A percentile compares a stretch with the other conserved stretches of the same genome.
Evolutionary conservation across 495 filamentous ascomycete species (phyloP).

Genomic region (Bacidia rubella): DNA sequence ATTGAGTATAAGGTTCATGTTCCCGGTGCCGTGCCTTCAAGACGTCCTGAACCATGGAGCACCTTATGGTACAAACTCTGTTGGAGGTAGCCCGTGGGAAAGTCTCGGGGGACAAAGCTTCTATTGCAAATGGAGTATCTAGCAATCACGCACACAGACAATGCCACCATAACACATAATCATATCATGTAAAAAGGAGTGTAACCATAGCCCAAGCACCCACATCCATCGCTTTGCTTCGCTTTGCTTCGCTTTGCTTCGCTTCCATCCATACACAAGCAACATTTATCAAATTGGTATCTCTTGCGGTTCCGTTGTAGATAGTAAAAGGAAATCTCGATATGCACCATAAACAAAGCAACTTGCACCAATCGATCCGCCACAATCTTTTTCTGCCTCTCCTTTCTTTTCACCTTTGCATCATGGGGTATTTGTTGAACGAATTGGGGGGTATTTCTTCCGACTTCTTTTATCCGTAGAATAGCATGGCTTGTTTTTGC

Average conservation of each 20-base stretch:
- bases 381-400: too few relatives aligned
- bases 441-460: neutral
- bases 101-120: too few relatives aligned
- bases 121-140: too few relatives aligned
- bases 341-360: neutral
- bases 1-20: too few relatives aligned
- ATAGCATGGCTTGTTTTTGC: neutral
- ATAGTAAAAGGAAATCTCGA: neutral
- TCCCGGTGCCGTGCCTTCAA: too few relatives aligned
- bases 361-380: neutral
- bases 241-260: too few relatives aligned
- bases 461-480: neutral
- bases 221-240: neutral
- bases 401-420: neutral
- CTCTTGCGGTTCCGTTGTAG: neutral
- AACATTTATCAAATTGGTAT: conserved; percentile 2
- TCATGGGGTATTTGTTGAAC: neutral
- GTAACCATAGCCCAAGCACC: neutral
- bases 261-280: neutral
- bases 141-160: too few relatives aligned
- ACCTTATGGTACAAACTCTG: too few relatives aligned
- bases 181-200: neutral
- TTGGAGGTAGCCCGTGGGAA: too few relatives aligned
- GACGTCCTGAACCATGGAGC: too few relatives aligned
- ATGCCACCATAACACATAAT: too few relatives aligned